phyloP scores from a whole-genome alignment of 1,284 basidiomycete species.

The Cutaneotrichosporon sp. region DNA sequence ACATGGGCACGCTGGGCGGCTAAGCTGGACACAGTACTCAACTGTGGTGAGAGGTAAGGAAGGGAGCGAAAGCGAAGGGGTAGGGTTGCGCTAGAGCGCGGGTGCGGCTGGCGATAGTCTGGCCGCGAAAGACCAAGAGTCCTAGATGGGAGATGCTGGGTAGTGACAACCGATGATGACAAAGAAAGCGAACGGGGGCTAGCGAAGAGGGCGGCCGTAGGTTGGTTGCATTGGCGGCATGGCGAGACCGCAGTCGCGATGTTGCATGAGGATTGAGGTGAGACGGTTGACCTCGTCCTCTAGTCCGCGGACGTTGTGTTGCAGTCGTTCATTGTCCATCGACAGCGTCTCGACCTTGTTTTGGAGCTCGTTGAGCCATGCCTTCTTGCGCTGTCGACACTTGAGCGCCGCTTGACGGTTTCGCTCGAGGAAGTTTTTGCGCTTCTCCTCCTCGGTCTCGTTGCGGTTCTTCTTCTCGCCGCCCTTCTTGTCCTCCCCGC shows the following conservation, averaged over 20 bases:
- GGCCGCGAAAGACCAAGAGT: slow-evolving; percentile 3
- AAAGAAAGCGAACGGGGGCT: neutral
- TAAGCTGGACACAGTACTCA: slow-evolving; percentile 3
- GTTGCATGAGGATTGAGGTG: slow-evolving; percentile 48
- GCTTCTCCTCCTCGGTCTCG: slow-evolving; percentile 93
- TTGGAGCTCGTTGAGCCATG: slow-evolving; percentile 89
- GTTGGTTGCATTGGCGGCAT: slow-evolving; percentile 18
- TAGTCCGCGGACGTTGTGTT: slow-evolving; percentile 52
- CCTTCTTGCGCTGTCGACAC: slow-evolving; percentile 97
- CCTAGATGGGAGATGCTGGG: neutral
- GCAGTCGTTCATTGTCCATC: slow-evolving; percentile 90
- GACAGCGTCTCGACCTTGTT: slow-evolving; percentile 84
- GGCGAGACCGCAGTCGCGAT: slow-evolving; percentile 44
- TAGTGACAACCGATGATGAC: neutral
- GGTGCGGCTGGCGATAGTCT: neutral
- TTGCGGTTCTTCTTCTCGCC: slow-evolving; percentile 55
- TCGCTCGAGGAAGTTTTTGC: slow-evolving; percentile 86
- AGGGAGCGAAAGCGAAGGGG: slow-evolving; percentile 16
- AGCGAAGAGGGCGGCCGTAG: slow-evolving; percentile 21
- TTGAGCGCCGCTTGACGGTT: slow-evolving; percentile 96
- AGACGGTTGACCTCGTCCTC: slow-evolving; percentile 59
- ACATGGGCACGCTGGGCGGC: slow-evolving; percentile 6
- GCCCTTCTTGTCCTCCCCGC: slow-evolving; percentile 37
- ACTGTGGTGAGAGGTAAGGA: slow-evolving; percentile 4
- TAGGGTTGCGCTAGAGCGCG: neutral